Evolutionary conservation across 257 asterid genomes (phyloP).

Genomic region (Solanum sitiens): DNA sequence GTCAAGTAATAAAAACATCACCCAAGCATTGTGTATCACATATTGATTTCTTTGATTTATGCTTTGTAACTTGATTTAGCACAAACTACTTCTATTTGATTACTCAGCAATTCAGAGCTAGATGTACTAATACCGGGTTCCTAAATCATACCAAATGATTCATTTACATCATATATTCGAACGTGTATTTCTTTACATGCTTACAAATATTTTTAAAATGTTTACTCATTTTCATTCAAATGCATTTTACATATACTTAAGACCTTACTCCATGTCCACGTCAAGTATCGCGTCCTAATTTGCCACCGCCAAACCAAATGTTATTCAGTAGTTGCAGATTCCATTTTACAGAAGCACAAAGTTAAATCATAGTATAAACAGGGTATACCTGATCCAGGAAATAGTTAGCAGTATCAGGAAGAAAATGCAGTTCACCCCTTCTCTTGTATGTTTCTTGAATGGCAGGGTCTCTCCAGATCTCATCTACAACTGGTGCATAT

Average conservation of each 20-base stretch:
- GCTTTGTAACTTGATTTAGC: not conserved
- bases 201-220: not conserved
- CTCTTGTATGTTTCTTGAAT: constrained; percentile 67
- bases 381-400: constrained; percentile 50
- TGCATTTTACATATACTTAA: not conserved
- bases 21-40: not conserved
- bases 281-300: not conserved
- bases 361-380: not conserved
- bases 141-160: not conserved
- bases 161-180: not conserved
- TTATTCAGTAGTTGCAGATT: not conserved
- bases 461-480: constrained; percentile 67
- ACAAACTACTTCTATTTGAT: not conserved
- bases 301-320: not conserved
- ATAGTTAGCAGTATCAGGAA: constrained; percentile 56
- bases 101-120: not conserved
- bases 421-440: constrained; percentile 31
- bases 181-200: not conserved
- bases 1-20: not conserved
- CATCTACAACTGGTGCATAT: constrained; percentile 40
- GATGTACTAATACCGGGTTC: not conserved
- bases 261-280: not conserved
- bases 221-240: not conserved
- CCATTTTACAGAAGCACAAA: not conserved
- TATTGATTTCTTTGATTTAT: not conserved